Evolutionary conservation across 2,329 filamentous ascomycete genomes (phyloP), one percentile per base, ranked within the genome.

Genomic region (Allantophomopsis cytisporea): DNA sequence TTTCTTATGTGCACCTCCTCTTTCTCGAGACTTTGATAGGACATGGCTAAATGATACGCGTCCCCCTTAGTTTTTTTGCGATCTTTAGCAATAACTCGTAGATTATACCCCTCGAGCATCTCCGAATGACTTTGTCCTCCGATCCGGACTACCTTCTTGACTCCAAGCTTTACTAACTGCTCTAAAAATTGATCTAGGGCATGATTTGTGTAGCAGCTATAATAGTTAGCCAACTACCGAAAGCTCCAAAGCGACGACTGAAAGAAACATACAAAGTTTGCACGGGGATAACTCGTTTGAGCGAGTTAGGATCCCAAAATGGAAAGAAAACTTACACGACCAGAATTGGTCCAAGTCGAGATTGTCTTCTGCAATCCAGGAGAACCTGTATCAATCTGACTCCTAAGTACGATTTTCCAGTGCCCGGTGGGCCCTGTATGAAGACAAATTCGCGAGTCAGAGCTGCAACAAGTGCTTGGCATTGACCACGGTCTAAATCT

Each of bases 341-440:
- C 8, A 72, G 54, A 10, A 75, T 65, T 0, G 70, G 70, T 0
- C 70, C 69, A 0, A 75, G 46, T 0, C 53, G 39, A 1, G 62
- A 59, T 7, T 47, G 44, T 0, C 32, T 23, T 37, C 62, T 63
- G 45, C 66, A 65, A 11, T 52, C 50, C 3, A 80, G 49, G 5
- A 80, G 50, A 0, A 66, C 62, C 43, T 69, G 68, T 42, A 80
- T 67, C n/a, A 83, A 52, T 34, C 68, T 63, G 2, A 74, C 63
- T 2, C 77, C 78, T 0, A 69, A 64, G 45, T 69, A 82, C 4
- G 64, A 71, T 50, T 84, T 84, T 0, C 80, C 80, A 0, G 80
- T 84, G 0, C 80, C 80, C 0, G 80, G 80, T 0, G 80, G 80
- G 0, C 80, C 80, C 57, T 84, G 78, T 10, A 83, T 78, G 4